These are phyloP conservation scores for Rhizopogon sp. DNA, from an alignment of 768 basidiomycete genomes.

Conservation along the genomic window DNA sequence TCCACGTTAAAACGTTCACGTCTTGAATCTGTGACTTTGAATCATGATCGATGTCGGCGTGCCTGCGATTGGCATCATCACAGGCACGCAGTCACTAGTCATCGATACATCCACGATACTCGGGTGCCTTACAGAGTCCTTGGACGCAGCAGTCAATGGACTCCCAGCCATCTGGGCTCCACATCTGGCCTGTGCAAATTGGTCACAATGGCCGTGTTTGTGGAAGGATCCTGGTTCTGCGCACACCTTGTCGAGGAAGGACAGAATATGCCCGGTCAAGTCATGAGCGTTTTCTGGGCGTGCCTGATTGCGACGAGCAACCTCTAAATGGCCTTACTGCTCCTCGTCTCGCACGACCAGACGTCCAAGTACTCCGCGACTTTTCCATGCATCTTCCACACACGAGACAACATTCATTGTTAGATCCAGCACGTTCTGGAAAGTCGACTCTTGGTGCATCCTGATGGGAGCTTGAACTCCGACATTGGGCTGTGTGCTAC, in stretches of 20 bases:
- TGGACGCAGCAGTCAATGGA: conserved; percentile 38
- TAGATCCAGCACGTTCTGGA: too few relatives aligned
- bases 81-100: conserved; percentile 54
- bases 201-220: conserved; percentile 87
- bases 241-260: conserved; percentile 79
- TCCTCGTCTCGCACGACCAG: too few relatives aligned
- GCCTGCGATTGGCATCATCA: too few relatives aligned
- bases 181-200: conserved; percentile 71
- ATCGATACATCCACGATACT: conserved; percentile 46
- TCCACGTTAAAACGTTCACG: too few relatives aligned
- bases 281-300: conserved; percentile 99
- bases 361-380: too few relatives aligned
- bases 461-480: too few relatives aligned
- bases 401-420: too few relatives aligned
- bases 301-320: conserved; percentile 87
- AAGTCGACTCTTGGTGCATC: too few relatives aligned
- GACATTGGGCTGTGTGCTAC: too few relatives aligned
- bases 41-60: too few relatives aligned
- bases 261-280: conserved; percentile 61
- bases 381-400: too few relatives aligned
- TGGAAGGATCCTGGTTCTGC: conserved; percentile 96
- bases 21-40: too few relatives aligned
- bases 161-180: conserved; percentile 75
- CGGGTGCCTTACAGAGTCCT: conserved; percentile 45
- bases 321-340: conserved; percentile 82